Conservation (phyloP, 2,329 filamentous ascomycete genomes). For the Rutstroemia sp. region DNA sequence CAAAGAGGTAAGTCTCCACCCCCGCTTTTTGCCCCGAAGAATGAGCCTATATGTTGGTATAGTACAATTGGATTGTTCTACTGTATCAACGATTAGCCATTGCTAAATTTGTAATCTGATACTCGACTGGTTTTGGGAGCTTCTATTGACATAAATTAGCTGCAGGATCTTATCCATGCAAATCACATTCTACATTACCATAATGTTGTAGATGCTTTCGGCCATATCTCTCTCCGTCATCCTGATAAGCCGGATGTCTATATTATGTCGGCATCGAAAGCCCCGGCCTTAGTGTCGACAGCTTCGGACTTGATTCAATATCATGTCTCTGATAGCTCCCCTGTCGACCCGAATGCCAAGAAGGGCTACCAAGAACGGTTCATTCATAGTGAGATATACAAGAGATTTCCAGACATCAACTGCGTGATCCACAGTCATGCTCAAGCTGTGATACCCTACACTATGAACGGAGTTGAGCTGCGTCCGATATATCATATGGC, state of each 20-base stretch:
- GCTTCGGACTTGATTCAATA: slow-evolving; percentile 40
- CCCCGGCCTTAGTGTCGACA: slow-evolving; percentile 40
- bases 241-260: slow-evolving; percentile 38
- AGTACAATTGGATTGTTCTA: too few relatives aligned
- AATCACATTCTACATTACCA: slow-evolving; percentile 46
- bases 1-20: background rate
- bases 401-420: slow-evolving; percentile 32
- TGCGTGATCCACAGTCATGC: slow-evolving; percentile 39
- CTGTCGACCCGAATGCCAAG: slow-evolving; percentile 33
- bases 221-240: slow-evolving; percentile 46
- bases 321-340: slow-evolving; percentile 33
- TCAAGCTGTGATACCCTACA: slow-evolving; percentile 36
- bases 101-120: background rate
- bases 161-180: slow-evolving; percentile 4
- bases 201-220: slow-evolving; percentile 45
- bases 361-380: slow-evolving; percentile 37
- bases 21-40: background rate
- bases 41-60: too few relatives aligned
- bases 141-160: background rate
- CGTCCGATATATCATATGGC: slow-evolving; percentile 36
- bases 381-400: slow-evolving; percentile 42
- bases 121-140: background rate
- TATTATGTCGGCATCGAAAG: slow-evolving; percentile 40
- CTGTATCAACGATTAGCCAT: too few relatives aligned
- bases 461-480: slow-evolving; percentile 34